phyloP scores from a whole-genome alignment of 805 yeast species.

The Ogataea pini region DNA sequence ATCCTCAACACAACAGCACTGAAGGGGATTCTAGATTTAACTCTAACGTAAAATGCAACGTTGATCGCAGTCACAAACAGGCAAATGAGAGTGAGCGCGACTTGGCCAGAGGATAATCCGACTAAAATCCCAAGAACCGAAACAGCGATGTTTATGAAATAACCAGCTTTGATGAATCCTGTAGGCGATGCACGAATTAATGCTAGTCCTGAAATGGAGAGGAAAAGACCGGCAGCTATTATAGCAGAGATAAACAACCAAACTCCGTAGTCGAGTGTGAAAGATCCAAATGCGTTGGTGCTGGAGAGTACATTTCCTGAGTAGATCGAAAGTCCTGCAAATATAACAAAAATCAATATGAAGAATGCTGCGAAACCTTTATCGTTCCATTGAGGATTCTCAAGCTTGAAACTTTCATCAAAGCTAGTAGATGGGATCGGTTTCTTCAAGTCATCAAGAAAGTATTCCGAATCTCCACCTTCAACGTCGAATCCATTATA shows the following conservation, averaged over 20 bases:
- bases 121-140: conserved; percentile 72
- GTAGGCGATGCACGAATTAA: conserved; percentile 6
- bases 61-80: conserved; percentile 27
- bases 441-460: conserved; percentile 14
- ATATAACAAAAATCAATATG: conserved; percentile 17
- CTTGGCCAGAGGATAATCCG: conserved; percentile 62
- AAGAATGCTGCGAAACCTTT: conserved; percentile 62
- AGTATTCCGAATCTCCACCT: conserved; percentile 2
- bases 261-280: neutral
- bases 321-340: conserved; percentile 15
- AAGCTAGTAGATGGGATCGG: conserved; percentile 42
- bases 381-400: conserved; percentile 66
- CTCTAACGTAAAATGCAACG: conserved; percentile 13
- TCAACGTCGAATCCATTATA: conserved; percentile 8
- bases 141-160: conserved; percentile 35
- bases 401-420: conserved; percentile 68
- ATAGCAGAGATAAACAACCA: neutral
- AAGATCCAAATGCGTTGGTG: neutral
- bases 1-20: conserved; percentile 26
- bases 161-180: conserved; percentile 9
- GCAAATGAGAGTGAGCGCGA: conserved; percentile 70
- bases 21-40: conserved; percentile 27
- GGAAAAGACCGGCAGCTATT: neutral
- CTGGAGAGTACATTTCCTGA: neutral
- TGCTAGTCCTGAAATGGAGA: neutral